Evolutionary conservation across 1,284 basidiomycete genomes (phyloP), one percentile per base, ranked within the genome.

Genomic region (Afroboletus lepidellus): DNA sequence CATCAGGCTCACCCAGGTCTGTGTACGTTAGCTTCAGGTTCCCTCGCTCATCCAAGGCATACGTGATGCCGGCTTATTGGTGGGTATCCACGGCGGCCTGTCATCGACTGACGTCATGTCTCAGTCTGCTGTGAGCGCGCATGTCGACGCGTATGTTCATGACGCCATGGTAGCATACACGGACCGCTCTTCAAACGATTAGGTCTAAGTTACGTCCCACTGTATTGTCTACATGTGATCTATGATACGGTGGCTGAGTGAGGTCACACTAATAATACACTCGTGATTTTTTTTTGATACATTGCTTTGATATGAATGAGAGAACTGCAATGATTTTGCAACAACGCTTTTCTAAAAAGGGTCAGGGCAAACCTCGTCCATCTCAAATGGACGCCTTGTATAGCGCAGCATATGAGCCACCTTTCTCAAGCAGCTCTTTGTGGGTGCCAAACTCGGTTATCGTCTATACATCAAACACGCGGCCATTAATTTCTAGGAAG

Each of bases 21-120:
- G 48, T 59, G 43, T 54, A 51, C 45, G 18, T 33, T 62, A 87
- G 85, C 72, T 76, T 41, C 78, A 77, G 63, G 92, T 96, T 33
- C 93, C 94, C 29, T 90, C 90, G 27, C 73, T 97, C 54, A 84
- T 94, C 41, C 85, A 89, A 59, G 90, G 85, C 9, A 88, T 96
- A 64, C 87, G 92, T 63, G 92, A 92, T 64, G 84, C 88, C 20
- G 92, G 94, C n/a, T 76, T 97, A 49, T 74, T 98, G 46, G 80
- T 97, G 52, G 90, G 90, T 16, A 82, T 90, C 27, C 90, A 90
- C 65, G 90, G 89, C 8, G 72, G 77, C 23, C 65, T 73, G 25
- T 74, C 78, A 25, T 75, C 78, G 36, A 66, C 69, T 41, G 65
- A 69, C 45, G 65, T 80, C 44, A 73, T 70, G 44, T 71, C 72